Evolutionary conservation across 2,329 filamentous ascomycete species (phyloP).

Genomic region (Sarocladium strictum): DNA sequence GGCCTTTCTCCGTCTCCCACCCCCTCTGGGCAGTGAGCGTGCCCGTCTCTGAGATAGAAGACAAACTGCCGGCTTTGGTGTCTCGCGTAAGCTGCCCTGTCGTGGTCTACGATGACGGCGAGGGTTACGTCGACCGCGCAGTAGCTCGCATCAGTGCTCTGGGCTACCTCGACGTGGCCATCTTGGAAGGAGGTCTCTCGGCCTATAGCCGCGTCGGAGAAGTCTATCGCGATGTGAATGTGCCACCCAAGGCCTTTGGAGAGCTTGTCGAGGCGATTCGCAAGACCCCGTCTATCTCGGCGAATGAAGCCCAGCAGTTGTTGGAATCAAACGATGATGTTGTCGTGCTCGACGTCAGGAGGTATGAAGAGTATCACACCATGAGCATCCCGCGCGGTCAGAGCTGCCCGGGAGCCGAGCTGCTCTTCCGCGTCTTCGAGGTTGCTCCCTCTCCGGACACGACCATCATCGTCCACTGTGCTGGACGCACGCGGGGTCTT

Average conservation of each 20-base stretch:
- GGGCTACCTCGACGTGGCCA: constrained; percentile 20
- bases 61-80: constrained; percentile 19
- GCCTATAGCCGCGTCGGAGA: constrained; percentile 20
- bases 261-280: constrained; percentile 25
- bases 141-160: constrained; percentile 16
- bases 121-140: constrained; percentile 20
- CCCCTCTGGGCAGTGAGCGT: constrained; percentile 23
- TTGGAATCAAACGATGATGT: constrained; percentile 17
- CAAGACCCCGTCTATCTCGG: constrained; percentile 22
- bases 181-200: constrained; percentile 20
- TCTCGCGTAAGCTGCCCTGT: constrained; percentile 20
- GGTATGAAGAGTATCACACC: constrained; percentile 23
- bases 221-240: constrained; percentile 24
- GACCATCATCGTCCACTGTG: constrained; percentile 24
- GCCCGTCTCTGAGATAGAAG: constrained; percentile 23
- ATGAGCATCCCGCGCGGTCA: constrained; percentile 25
- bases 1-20: constrained; percentile 21
- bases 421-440: constrained; percentile 24
- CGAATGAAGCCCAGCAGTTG: constrained; percentile 20
- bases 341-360: constrained; percentile 22
- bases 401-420: constrained; percentile 25
- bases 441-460: constrained; percentile 19
- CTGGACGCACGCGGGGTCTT: constrained; percentile 25
- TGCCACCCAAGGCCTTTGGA: constrained; percentile 25
- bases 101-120: constrained; percentile 23